These are phyloP conservation scores for Quercus agrifolia DNA, from an alignment of 306 rosid species.

Conservation along the genomic window DNA sequence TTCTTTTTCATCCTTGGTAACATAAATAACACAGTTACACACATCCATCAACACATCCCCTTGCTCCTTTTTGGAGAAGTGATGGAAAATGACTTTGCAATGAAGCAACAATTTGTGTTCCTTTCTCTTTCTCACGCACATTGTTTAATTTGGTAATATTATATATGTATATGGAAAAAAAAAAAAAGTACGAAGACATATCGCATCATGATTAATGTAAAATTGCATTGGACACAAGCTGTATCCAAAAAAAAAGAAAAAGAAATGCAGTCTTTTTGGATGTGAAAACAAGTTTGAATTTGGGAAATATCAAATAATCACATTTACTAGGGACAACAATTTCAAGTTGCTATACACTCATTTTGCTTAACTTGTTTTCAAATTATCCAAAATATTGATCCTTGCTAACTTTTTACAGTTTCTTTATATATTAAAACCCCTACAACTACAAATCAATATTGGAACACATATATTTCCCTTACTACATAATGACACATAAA, in stretches of 20 bases:
- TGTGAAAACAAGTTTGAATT: too few relatives aligned
- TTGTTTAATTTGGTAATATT: background rate
- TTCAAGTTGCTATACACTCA: slow-evolving; percentile 38
- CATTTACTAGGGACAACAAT: slow-evolving; percentile 1
- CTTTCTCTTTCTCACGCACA: slow-evolving; percentile 10
- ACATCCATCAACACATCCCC: slow-evolving; percentile 10
- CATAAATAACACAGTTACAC: background rate
- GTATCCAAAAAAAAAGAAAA: too few relatives aligned
- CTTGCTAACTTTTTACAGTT: slow-evolving; percentile 22
- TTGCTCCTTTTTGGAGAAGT: background rate
- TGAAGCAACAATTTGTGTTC: background rate
- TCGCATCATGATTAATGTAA: too few relatives aligned
- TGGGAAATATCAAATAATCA: too few relatives aligned
- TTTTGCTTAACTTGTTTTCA: slow-evolving; percentile 14
- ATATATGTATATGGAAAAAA: too few relatives aligned
- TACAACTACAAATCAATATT: slow-evolving; percentile 16
- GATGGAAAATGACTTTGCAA: slow-evolving; percentile 19
- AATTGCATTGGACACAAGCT: too few relatives aligned
- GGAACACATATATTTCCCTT: background rate
- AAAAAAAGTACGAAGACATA: too few relatives aligned
- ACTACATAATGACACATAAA: background rate
- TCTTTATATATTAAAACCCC: slow-evolving; percentile 17
- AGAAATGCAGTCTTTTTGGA: too few relatives aligned
- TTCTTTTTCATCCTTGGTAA: background rate
- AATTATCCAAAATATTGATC: slow-evolving; percentile 5